Evolutionary conservation across 192 early-diverging fungal species (phyloP), one percentile per base, ranked within the genome.

Genomic region (Coemansia sp.): DNA sequence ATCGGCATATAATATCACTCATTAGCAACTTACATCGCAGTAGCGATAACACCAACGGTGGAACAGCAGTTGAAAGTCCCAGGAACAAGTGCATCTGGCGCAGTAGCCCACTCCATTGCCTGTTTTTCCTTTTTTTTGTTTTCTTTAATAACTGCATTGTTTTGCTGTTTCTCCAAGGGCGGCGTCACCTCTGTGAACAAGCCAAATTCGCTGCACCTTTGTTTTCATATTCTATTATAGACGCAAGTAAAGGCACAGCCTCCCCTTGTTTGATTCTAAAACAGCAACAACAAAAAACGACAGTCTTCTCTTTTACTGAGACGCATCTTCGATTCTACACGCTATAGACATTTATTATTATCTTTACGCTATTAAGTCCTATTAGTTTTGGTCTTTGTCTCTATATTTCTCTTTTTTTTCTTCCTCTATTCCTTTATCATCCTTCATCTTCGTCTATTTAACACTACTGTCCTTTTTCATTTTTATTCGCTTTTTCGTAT

Each of bases 111-210:
- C 22, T n/a, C n/a, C n/a, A n/a, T n/a, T n/a, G n/a, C n/a, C n/a
- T 51, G 49, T 6, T 19, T 22, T 6, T 51, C 20, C 20, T 51
- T 51, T 6, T 19, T 51, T 51, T 51, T 50, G 6, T 50, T 10
- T 50, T 50, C 4, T 50, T 1, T 7, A 23, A 22, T 7, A 50
- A 25, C 11, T 23, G 49, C 49, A 7, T 50, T 50, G 24, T 50
- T 50, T 50, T 50, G 49, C 22, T 50, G 6, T 42, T 42, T 42
- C 39, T 42, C 39, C 39, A 42, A 42, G 39, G 13, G 39, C 39
- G 39, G 39, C 39, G 39, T 42, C 39, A 14, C 11, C 39, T 42
- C 11, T 2, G 39, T 42, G 39, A 42, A 42, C 39, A 42, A 42
- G 39, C 13, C 39, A 42, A 42, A 16, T 16, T 14, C 8, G 5